Percentiles rank a stretch among this genome's conserved stretches.
Evolutionary conservation across 352 stramenopile species (phyloP).

Genomic region (Phytophthora litchii): DNA sequence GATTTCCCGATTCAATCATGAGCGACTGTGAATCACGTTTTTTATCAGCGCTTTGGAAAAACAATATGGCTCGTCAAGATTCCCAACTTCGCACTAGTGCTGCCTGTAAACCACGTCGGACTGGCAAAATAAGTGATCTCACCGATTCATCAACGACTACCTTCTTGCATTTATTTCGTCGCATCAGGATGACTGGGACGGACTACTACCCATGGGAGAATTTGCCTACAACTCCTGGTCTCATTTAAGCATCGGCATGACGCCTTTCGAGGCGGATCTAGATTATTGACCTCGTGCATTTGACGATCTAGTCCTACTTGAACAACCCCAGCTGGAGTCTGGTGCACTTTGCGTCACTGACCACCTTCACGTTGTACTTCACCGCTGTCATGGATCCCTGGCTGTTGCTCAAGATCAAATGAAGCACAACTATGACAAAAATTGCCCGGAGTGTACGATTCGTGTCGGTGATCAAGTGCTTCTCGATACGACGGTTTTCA

Average conservation of each 20-base stretch:
- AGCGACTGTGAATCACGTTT: background rate
- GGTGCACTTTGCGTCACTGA: background rate
- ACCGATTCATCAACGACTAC: background rate
- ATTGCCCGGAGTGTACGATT: background rate
- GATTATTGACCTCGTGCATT: background rate
- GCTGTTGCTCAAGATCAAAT: background rate
- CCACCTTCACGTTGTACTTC: background rate
- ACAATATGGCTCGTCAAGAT: background rate
- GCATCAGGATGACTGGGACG: background rate
- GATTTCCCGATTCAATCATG: background rate
- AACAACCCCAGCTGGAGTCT: background rate
- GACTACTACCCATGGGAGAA: background rate
- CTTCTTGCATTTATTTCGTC: background rate
- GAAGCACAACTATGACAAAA: background rate
- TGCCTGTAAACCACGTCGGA: background rate
- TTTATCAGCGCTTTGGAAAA: background rate
- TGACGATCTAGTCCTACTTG: background rate
- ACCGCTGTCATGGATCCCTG: background rate
- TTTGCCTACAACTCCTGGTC: background rate
- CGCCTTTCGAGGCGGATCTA: background rate
- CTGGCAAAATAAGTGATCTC: background rate
- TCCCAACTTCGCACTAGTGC: background rate
- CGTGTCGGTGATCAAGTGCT: background rate
- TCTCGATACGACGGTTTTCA: background rate
- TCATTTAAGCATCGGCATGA: background rate